Base-by-base conservation (phyloP, 495 filamentous ascomycete genomes). In the Penicillium macrosclerotiorum region DNA sequence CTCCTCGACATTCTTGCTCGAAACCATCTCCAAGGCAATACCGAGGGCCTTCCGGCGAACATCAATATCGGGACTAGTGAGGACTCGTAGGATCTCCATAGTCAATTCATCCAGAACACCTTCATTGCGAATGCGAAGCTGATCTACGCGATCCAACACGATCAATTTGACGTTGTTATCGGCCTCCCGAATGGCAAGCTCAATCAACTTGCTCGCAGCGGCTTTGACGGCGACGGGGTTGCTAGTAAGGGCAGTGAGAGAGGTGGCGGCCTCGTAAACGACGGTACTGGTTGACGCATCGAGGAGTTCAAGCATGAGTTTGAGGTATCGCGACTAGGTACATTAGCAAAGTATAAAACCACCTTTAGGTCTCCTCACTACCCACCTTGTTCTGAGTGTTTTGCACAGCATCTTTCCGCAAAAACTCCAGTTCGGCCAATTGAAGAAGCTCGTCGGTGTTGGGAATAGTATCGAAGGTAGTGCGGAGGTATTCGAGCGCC, bases 151-250 rank as follows among this genome's bases (percentile, higher is more conserved):
- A 53, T 96, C 94, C 31, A 98, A 75, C 14, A 96, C 94, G 56
- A 98, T 97, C 22, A 97, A 83, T 71, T 97, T 98, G 45, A 98
- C 94, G 59, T 98, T 98, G 74, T 98, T 98, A 62, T 98, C 93
- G 3, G 93, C 86, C 67, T 96, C 93, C 68, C 91, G 92, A 59
- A 98, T 96, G 51, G 85, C 86, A 1, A 99, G 82, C 62, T 99
- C 94, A 44, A 96, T 95, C 64, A 97, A 92, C 63, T 99, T 99
- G 37, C 78, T 77, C 3, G 94, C 94, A 12, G 94, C 92, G 30
- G 94, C 94, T 67, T 97, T 99, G 34, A 99, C 92, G 29, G 92
- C 94, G 29, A 97, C 93, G 7, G 94, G 92, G 68, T 97, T 99
- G 65, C 80, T 94, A 12, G 94, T 96, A 16, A 99, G 78, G 5